These are phyloP conservation scores for Penicillium canescens DNA, from an alignment of 495 filamentous ascomycete species.

Conservation along the genomic window DNA sequence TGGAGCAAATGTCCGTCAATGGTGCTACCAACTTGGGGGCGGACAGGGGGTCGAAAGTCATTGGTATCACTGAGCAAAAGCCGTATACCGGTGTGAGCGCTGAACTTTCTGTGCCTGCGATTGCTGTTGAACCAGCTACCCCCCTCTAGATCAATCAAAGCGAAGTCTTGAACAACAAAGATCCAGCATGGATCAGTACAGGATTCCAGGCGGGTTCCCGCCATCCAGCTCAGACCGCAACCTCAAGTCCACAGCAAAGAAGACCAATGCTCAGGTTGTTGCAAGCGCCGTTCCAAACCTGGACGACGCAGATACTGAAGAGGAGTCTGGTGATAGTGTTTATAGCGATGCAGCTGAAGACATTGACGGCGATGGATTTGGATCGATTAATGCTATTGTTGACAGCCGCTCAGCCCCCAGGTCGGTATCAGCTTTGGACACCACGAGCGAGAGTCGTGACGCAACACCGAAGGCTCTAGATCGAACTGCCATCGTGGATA, in stretches of 20 bases:
- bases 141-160: constrained; percentile 8
- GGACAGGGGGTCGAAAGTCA: constrained; percentile 2
- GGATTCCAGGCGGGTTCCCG: constrained; percentile 40
- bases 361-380: constrained; percentile 73
- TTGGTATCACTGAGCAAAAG: constrained; percentile 3
- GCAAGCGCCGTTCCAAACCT: constrained; percentile 14
- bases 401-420: constrained; percentile 49
- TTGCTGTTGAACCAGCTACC: constrained; percentile 39
- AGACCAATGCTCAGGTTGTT: constrained; percentile 5
- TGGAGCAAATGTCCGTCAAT: constrained; percentile 17
- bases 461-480: constrained; percentile 18
- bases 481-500: constrained; percentile 12
- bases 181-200: constrained; percentile 35
- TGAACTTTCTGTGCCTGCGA: constrained; percentile 38
- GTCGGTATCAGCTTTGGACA: constrained; percentile 12
- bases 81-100: constrained; percentile 6
- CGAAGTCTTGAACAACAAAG: constrained; percentile 42
- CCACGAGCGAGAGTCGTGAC: constrained; percentile 19
- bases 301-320: constrained; percentile 38
- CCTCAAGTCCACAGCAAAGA: constrained; percentile 7
- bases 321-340: constrained; percentile 63
- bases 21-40: neutral
- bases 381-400: constrained; percentile 82
- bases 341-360: constrained; percentile 91
- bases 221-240: constrained; percentile 27